Base-by-base conservation (phyloP, 1,139 yeast genomes). In the Kodamaea sp. region DNA sequence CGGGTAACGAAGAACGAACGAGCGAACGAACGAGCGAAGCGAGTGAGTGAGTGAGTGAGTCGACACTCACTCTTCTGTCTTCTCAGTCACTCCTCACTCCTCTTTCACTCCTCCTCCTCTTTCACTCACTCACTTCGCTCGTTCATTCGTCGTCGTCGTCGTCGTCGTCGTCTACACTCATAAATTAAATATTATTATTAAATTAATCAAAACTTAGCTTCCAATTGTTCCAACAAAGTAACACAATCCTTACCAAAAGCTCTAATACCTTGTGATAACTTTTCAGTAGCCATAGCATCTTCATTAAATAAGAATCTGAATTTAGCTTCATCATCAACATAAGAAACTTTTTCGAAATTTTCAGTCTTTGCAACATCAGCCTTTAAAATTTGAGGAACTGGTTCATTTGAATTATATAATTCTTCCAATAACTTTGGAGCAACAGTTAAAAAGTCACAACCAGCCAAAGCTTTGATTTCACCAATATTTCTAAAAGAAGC, bases 401-500 rank as follows among this genome's bases (percentile, higher is more conserved):
- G 65, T 36, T 75, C 96, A 43, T 69, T 60, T 37, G 96, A 85
- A 77, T 81, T 81, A 66, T 79, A 67, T 64, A 92, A 81, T 72
- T 88, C 86, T 71, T 90, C 97, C 68, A 92, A 81, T 60, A 92
- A 78, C 65, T 78, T 79, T 63, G 98, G 98, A 56, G 98, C 79
- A 60, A 92, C 90, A 63, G 99, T 92, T 73, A 92, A 78, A 80
- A 72, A 94, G 68, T 92, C 99, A 63, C 88, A 85, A 68, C 98
- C 99, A 49, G 98, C 97, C 58, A 92, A 79, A 55, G 95, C 96
- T 72, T 84, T 85, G 73, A 92, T 89, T 75, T 92, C 98, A 54
- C 94, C 97, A 51, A 77, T 72, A 78, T 90, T 94, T 83, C 99
- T 90, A 90, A 92, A 92, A 44, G 97, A 90, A 48, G 99, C 99